phyloP scores from a whole-genome alignment of 2,329 filamentous ascomycete genomes.

The Diplocarpon rosae region DNA sequence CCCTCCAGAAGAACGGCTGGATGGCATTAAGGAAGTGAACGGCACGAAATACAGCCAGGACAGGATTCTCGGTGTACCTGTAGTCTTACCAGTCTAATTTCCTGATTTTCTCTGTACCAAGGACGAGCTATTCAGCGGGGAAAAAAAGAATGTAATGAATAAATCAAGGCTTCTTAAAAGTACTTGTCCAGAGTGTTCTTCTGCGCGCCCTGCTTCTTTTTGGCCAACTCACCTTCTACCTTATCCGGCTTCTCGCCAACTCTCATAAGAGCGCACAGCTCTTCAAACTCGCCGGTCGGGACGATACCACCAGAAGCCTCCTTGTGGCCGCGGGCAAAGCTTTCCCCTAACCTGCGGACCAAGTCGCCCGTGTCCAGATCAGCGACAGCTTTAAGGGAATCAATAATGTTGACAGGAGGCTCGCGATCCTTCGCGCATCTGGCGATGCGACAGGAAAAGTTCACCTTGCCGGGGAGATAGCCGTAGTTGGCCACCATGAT shows the following conservation, averaged over 20 bases:
- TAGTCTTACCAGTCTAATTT: constrained; percentile 11
- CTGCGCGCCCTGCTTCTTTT: constrained; percentile 31
- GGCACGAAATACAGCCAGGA: constrained; percentile 14
- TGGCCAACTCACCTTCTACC: constrained; percentile 28
- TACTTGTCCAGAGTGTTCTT: constrained; percentile 45
- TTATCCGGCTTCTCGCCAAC: constrained; percentile 41
- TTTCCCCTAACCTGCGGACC: constrained; percentile 43
- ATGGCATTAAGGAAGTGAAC: constrained; percentile 14
- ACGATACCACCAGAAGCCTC: constrained; percentile 58
- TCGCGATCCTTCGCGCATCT: constrained; percentile 41
- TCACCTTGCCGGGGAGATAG: constrained; percentile 50
- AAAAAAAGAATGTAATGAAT: no score
- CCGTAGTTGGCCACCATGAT: constrained; percentile 57
- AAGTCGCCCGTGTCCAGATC: constrained; percentile 30
- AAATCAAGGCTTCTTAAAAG: constrained; percentile 35
- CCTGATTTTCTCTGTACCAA: not conserved
- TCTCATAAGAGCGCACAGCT: constrained; percentile 47
- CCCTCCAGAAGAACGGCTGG: constrained; percentile 12
- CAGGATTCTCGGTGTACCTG: constrained; percentile 12
- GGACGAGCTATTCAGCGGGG: no score
- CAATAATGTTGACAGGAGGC: constrained; percentile 52
- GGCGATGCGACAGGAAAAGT: constrained; percentile 56
- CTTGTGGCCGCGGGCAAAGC: constrained; percentile 55
- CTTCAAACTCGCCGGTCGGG: constrained; percentile 48
- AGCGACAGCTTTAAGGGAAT: constrained; percentile 42